Percentiles rank a stretch among this genome's conserved stretches.
These are phyloP conservation scores for Agaricus blazei DNA, from an alignment of 768 basidiomycete species.

Conservation along the genomic window DNA sequence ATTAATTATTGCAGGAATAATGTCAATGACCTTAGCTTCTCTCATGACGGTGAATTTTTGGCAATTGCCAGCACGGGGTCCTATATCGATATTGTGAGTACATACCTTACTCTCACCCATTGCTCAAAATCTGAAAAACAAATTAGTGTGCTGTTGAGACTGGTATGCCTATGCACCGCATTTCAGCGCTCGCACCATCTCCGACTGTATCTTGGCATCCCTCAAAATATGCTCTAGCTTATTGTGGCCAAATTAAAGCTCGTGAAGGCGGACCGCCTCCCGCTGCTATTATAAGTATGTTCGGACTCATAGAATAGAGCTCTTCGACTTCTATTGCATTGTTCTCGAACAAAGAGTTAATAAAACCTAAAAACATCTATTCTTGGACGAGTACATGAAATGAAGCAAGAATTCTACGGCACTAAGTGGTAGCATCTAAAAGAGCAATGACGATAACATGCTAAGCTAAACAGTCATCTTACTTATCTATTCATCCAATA, in stretches of 20 bases:
- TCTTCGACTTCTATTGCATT: not conserved
- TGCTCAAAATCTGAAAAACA: not conserved
- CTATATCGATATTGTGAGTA: constrained; percentile 76
- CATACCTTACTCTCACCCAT: not conserved
- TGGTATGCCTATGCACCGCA: constrained; percentile 67
- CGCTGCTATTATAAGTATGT: constrained; percentile 66
- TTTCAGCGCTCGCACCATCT: constrained; percentile 66
- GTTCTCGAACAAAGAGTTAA: too few relatives aligned
- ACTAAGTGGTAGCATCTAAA: too few relatives aligned
- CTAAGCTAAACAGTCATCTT: too few relatives aligned
- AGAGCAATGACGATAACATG: too few relatives aligned
- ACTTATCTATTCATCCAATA: too few relatives aligned
- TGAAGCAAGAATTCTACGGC: too few relatives aligned
- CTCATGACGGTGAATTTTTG: constrained; percentile 78
- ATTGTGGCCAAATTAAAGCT: constrained; percentile 70
- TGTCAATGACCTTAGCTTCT: constrained; percentile 74
- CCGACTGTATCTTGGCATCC: constrained; percentile 81
- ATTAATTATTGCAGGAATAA: constrained; percentile 43
- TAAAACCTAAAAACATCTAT: too few relatives aligned
- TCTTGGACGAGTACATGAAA: too few relatives aligned
- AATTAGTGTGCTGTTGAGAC: constrained; percentile 75
- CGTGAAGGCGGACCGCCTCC: constrained; percentile 64
- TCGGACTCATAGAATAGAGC: constrained; percentile 44
- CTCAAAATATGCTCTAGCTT: constrained; percentile 74
- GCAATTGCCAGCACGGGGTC: constrained; percentile 68